A percentile compares a stretch with the other conserved stretches of the same genome.
Conservation (phyloP, 148 eudicot genomes). For the Rhododendron henanense region DNA sequence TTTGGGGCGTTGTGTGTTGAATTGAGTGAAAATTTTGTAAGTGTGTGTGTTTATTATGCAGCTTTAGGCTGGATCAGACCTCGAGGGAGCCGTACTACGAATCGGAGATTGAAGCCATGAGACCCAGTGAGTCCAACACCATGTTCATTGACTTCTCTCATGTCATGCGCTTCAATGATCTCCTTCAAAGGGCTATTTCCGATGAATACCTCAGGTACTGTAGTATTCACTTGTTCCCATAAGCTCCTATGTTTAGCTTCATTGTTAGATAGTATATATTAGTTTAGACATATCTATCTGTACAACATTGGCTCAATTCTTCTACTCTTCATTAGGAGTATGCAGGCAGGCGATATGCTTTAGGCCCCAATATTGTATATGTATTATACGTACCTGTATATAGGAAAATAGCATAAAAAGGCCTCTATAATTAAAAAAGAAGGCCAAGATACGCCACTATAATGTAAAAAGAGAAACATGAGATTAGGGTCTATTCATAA, state of each 20-base stretch:
- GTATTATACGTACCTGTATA: too few species aligned
- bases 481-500: not conserved
- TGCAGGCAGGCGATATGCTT: not conserved
- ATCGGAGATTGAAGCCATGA: conserved; percentile 70
- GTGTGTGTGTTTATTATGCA: conserved; percentile 10
- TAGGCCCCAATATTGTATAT: too few species aligned
- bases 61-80: conserved; percentile 50
- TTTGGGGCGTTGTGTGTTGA: not conserved
- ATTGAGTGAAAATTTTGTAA: not conserved
- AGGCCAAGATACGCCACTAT: not conserved
- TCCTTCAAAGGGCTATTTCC: conserved; percentile 76
- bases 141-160: conserved; percentile 95
- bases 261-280: not conserved
- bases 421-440: not conserved
- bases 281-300: not conserved
- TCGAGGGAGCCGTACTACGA: conserved; percentile 51
- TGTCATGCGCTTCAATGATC: conserved; percentile 77
- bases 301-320: not conserved
- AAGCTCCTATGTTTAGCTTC: not conserved
- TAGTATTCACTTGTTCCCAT: not conserved
- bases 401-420: too few species aligned
- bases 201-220: conserved; percentile 74
- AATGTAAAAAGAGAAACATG: not conserved
- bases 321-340: not conserved
- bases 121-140: conserved; percentile 69